Evolutionary conservation across 345 rosid genomes (phyloP).

Genomic region (Acer saccharum): DNA sequence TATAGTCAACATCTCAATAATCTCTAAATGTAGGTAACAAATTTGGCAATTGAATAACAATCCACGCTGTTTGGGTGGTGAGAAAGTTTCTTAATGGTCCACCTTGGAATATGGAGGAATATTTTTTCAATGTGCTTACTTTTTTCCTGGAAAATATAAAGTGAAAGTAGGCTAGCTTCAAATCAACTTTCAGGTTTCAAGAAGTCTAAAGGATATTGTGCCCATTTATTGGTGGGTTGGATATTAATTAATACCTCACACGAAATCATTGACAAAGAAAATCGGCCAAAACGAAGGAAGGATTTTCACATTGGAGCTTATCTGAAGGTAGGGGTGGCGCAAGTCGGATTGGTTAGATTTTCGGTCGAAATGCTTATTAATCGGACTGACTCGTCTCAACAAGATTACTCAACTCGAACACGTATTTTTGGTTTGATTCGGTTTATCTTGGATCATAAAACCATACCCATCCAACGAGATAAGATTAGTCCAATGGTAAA

Average conservation of each 20-base stretch:
- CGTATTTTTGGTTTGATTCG: too few relatives aligned
- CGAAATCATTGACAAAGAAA: not conserved
- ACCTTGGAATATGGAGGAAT: not conserved
- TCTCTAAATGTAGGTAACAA: not conserved
- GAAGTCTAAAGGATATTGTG: too few relatives aligned
- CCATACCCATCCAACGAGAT: too few relatives aligned
- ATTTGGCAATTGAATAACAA: conserved; percentile 1
- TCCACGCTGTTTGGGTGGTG: conserved; percentile 9
- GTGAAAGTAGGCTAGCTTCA: not conserved
- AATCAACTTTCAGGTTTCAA: too few relatives aligned
- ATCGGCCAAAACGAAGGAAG: not conserved
- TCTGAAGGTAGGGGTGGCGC: not conserved
- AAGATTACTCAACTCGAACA: too few relatives aligned
- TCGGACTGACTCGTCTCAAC: too few relatives aligned
- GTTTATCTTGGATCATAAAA: too few relatives aligned
- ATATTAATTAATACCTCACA: conserved; percentile 1
- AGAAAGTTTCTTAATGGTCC: not conserved
- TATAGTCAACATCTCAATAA: not conserved
- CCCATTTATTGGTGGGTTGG: too few relatives aligned
- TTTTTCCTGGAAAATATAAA: too few relatives aligned
- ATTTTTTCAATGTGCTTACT: not conserved
- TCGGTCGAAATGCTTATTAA: too few relatives aligned
- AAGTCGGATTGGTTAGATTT: too few relatives aligned
- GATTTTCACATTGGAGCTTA: conserved; percentile 7
- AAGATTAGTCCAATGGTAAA: too few relatives aligned